Percentiles rank a stretch among this genome's conserved stretches.
phyloP scores from a whole-genome alignment of 805 yeast genomes.

The Nakazawaea ishiwadae region DNA sequence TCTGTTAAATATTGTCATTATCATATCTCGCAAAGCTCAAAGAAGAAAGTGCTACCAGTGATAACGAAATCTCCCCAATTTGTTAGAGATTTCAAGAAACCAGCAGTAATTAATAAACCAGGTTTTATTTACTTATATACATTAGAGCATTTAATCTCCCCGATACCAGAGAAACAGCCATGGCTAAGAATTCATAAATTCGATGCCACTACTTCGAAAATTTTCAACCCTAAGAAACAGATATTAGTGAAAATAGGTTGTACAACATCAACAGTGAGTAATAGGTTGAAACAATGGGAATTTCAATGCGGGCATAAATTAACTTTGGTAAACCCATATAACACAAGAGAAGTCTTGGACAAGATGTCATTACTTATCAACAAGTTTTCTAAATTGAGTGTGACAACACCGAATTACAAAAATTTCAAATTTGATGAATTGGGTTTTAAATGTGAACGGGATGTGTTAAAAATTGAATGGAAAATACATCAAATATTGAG shows the following conservation, averaged over 20 bases:
- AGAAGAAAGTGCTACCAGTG: neutral
- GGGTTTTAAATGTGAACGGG: constrained; percentile 31
- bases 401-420: constrained; percentile 6
- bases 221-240: constrained; percentile 32
- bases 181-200: constrained; percentile 36
- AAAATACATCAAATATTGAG: constrained; percentile 36
- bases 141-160: constrained; percentile 31
- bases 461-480: constrained; percentile 34
- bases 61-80: neutral
- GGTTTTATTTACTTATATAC: constrained; percentile 53
- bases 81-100: too few species aligned
- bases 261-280: constrained; percentile 41
- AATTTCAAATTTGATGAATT: constrained; percentile 21
- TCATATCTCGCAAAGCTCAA: constrained; percentile 21
- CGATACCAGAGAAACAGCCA: constrained; percentile 22
- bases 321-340: constrained; percentile 31
- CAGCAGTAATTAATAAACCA: too few species aligned
- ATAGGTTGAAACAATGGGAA: constrained; percentile 47
- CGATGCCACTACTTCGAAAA: constrained; percentile 27
- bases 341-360: constrained; percentile 16
- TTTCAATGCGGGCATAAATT: constrained; percentile 44
- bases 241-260: constrained; percentile 48
- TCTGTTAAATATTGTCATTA: constrained; percentile 29
- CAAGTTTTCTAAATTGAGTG: constrained; percentile 13
- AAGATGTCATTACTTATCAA: constrained; percentile 14